Evolutionary conservation across 1,139 yeast species (phyloP), one percentile per base, ranked within the genome.

Genomic region (Geotrichum carabidarum): DNA sequence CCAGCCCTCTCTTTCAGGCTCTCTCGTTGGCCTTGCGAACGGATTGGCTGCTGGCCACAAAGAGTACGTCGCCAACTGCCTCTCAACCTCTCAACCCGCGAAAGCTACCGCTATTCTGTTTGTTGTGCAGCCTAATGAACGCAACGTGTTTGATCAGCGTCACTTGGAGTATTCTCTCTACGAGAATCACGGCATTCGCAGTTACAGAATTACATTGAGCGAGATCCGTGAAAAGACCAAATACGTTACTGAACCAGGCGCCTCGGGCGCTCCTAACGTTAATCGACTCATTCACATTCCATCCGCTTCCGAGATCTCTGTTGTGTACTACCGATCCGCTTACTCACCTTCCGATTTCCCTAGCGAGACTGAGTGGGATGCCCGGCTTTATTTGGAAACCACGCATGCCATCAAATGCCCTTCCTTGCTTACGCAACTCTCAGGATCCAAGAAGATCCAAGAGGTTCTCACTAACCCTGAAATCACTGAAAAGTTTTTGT

Each of bases 391-490:
- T 44, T 75, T 93, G 57, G 99, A 93, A 68, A 77, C 80, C 30
- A 78, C 93, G 7, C 71, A 74, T 52, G 96, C 98, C 1, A 84
- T 93, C 59, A 91, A 93, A 68, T 91, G 96, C 59, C 99, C 99
- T 2, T 84, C 95, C 2, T 73, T 93, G 36, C 74, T 88, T 58
- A 89, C 95, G 1, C 99, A 94, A 70, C 75, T 93, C 56, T 82
- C 96, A 34, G 99, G 99, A 0, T 82, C 96, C 11, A 94, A 93
- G 66, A 93, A 93, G 68, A 78, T 93, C 48, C 99, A 93, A 72
- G 99, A 94, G 68, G 74, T 90, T 35, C 77, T 93, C 55, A 86
- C 96, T 1, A 76, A 79, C 44, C 74, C 76, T 32, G 68, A 69
- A 4, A 70, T 76, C 5, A 64, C 93, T 48, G 63, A 71, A 14